These are phyloP conservation scores for Solanum chmielewskii DNA, from an alignment of 257 asterid species.

Conservation along the genomic window DNA sequence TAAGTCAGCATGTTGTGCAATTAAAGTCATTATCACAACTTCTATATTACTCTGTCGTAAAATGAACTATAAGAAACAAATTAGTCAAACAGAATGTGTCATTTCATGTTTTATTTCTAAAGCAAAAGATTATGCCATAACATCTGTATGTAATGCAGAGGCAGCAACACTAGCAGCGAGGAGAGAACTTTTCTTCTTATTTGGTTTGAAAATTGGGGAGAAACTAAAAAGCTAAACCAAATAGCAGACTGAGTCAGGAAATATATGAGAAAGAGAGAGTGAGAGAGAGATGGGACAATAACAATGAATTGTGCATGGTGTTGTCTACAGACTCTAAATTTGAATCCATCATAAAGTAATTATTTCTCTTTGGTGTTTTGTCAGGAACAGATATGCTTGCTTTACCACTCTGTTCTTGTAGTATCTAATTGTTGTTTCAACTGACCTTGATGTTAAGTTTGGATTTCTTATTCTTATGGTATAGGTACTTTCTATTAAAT, in stretches of 20 bases:
- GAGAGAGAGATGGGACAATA: not conserved
- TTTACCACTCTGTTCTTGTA: not conserved
- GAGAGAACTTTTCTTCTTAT: not conserved
- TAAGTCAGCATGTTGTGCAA: not conserved
- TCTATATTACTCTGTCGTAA: too few relatives aligned
- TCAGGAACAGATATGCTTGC: not conserved
- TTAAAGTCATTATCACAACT: too few relatives aligned
- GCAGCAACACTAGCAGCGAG: too few relatives aligned
- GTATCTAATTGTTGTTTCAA: not conserved
- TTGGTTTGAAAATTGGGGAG: not conserved
- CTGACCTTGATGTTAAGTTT: not conserved
- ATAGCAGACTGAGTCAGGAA: not conserved
- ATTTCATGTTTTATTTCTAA: not conserved
- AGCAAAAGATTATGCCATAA: not conserved
- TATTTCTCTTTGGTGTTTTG: not conserved
- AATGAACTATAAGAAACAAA: not conserved
- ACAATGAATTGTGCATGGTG: not conserved
- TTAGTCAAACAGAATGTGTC: not conserved
- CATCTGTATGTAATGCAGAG: not conserved
- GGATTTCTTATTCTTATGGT: not conserved
- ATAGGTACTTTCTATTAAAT: conserved; percentile 71
- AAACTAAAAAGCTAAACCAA: not conserved
- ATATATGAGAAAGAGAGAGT: not conserved
- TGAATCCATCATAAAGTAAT: not conserved
- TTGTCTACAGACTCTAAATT: not conserved